phyloP scores from a whole-genome alignment of 495 filamentous ascomycete genomes.

The Poronia punctata region DNA sequence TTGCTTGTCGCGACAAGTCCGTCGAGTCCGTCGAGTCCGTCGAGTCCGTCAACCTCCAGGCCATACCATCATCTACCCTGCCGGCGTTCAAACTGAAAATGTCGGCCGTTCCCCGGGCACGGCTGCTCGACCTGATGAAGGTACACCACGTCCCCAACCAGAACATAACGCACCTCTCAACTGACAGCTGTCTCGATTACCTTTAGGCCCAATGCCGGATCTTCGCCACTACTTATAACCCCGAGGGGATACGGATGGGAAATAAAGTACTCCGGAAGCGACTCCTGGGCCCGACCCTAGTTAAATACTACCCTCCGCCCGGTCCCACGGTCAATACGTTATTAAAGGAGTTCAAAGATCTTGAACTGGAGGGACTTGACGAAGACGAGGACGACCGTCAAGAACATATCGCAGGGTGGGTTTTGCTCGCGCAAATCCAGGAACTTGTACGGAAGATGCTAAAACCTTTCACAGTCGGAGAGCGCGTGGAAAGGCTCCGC shows the following conservation, averaged over 20 bases:
- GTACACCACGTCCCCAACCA: conserved; percentile 32
- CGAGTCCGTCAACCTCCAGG: no score
- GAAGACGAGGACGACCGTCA: conserved; percentile 72
- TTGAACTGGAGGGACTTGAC: conserved; percentile 57
- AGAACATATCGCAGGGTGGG: conserved; percentile 59
- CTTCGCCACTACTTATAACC: conserved; percentile 89
- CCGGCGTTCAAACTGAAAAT: no score
- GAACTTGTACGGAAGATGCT: conserved; percentile 13
- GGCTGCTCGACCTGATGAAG: conserved; percentile 74
- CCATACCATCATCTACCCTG: no score
- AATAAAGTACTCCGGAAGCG: conserved; percentile 84
- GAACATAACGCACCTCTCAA: not conserved
- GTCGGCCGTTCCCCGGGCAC: conserved; percentile 58
- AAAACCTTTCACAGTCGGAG: conserved; percentile 50
- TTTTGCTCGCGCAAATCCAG: conserved; percentile 32
- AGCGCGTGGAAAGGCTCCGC: conserved; percentile 76
- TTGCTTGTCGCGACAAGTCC: no score
- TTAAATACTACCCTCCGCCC: conserved; percentile 78
- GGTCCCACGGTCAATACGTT: conserved; percentile 63
- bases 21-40: no score
- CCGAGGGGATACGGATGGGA: conserved; percentile 66
- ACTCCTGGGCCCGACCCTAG: conserved; percentile 67
- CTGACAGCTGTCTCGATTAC: conserved; percentile 1
- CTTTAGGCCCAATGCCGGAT: conserved; percentile 77
- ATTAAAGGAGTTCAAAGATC: conserved; percentile 48